These are phyloP conservation scores for Pelargonium cotyledonis DNA, from an alignment of 441 rosid genomes.

Conservation along the genomic window DNA sequence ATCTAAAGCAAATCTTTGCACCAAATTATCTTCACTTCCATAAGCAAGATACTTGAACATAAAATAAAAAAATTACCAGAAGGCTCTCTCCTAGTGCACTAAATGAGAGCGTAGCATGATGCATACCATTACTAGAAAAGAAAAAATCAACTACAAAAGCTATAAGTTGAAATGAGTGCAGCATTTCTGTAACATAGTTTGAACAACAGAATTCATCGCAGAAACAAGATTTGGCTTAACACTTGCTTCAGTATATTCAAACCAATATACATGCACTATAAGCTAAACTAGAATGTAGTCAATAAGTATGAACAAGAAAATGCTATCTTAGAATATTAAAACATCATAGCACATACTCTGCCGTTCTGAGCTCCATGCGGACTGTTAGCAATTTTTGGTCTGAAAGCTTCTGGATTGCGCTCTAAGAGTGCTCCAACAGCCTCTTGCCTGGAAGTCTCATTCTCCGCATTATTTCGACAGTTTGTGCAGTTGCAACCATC, in stretches of 20 bases:
- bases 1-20: neutral
- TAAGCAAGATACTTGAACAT: neutral
- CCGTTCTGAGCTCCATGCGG: slow-evolving; percentile 55
- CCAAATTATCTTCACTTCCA: neutral
- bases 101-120: neutral
- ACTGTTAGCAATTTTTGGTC: slow-evolving; percentile 83
- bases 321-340: neutral
- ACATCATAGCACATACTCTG: slow-evolving; percentile 35
- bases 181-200: neutral
- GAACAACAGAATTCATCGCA: too few species aligned
- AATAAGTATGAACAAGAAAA: neutral
- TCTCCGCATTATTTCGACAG: slow-evolving; percentile 71
- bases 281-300: neutral
- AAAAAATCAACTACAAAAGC: neutral
- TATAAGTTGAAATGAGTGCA: neutral
- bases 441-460: slow-evolving; percentile 64
- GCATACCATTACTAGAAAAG: too few species aligned
- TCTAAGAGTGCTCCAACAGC: slow-evolving; percentile 68
- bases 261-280: neutral
- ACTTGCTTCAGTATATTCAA: neutral
- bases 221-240: neutral
- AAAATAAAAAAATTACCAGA: too few species aligned
- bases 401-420: slow-evolving; percentile 81
- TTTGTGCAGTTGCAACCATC: slow-evolving; percentile 81
- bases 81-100: neutral